Evolutionary conservation across 495 filamentous ascomycete genomes (phyloP).

Genomic region (Penicillium paradoxum): DNA sequence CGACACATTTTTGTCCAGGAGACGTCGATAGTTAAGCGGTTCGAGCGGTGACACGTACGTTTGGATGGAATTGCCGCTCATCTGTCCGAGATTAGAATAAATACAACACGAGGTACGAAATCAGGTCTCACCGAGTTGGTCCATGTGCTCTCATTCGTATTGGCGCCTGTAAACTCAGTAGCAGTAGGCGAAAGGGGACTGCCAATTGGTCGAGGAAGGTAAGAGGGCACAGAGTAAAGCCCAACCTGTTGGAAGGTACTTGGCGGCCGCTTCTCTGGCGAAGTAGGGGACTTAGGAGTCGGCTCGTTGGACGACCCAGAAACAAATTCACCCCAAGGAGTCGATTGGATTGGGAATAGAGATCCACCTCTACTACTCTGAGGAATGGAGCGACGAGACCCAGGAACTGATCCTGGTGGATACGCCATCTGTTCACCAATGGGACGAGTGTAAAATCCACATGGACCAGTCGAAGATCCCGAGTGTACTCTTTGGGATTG

Average conservation of each 20-base stretch:
- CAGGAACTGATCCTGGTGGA: slow-evolving; percentile 29
- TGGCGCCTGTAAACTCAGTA: slow-evolving; percentile 63
- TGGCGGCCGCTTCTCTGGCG: slow-evolving; percentile 33
- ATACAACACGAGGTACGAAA: background rate
- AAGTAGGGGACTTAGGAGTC: slow-evolving; percentile 15
- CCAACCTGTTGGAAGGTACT: slow-evolving; percentile 44
- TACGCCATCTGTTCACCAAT: slow-evolving; percentile 31
- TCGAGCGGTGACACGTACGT: slow-evolving; percentile 84
- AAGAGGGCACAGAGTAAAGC: slow-evolving; percentile 50
- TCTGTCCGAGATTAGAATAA: slow-evolving; percentile 23
- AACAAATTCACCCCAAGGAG: slow-evolving; percentile 34
- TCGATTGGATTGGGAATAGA: slow-evolving; percentile 26
- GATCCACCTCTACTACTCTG: slow-evolving; percentile 38
- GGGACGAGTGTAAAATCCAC: slow-evolving; percentile 26
- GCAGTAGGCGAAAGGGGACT: slow-evolving; percentile 82
- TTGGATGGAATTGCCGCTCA: slow-evolving; percentile 49
- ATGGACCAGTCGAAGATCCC: slow-evolving; percentile 32
- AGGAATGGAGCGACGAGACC: slow-evolving; percentile 33
- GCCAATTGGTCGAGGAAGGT: slow-evolving; percentile 67
- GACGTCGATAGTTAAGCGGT: slow-evolving; percentile 93
- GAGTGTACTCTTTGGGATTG: slow-evolving; percentile 40
- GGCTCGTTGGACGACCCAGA: slow-evolving; percentile 21
- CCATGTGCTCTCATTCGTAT: slow-evolving; percentile 45
- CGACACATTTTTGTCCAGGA: slow-evolving; percentile 92
- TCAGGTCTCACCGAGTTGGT: slow-evolving; percentile 38